Conservation (phyloP, 2,329 filamentous ascomycete genomes). For the Aspergillus latus region DNA sequence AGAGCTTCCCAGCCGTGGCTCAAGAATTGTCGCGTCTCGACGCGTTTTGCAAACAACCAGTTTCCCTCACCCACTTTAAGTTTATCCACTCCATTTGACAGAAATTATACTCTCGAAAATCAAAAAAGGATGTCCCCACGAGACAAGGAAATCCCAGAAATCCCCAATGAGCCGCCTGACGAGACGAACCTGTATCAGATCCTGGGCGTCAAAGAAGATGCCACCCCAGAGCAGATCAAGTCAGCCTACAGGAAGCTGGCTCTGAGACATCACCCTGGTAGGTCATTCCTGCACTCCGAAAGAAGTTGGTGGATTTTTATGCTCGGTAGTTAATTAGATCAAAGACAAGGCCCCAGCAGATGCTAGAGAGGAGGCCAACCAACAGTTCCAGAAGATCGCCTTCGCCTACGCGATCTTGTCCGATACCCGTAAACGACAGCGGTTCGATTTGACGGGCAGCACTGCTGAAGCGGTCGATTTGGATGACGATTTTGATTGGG, state of each 20-base stretch:
- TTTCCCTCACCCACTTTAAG: background rate
- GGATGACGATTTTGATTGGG: conserved; percentile 83
- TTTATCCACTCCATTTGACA: background rate
- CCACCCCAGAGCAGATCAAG: conserved; percentile 78
- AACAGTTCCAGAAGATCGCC: conserved; percentile 83
- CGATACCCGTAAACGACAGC: conserved; percentile 73
- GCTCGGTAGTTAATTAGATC: conserved; percentile 18
- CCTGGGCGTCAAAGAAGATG: conserved; percentile 68
- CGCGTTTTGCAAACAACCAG: conserved; percentile 19
- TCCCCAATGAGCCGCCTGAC: conserved; percentile 20
- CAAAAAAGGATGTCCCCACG: conserved; percentile 8
- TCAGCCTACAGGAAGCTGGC: conserved; percentile 88
- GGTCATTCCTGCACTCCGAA: too few species aligned
- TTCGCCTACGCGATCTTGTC: conserved; percentile 94
- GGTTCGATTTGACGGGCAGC: conserved; percentile 87
- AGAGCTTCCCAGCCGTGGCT: conserved; percentile 10
- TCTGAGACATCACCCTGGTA: conserved; percentile 82
- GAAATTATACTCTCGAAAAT: background rate
- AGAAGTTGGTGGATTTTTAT: too few species aligned
- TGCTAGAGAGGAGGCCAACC: conserved; percentile 70
- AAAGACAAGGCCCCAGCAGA: conserved; percentile 73
- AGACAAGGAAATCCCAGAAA: conserved; percentile 8
- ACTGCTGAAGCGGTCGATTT: conserved; percentile 75
- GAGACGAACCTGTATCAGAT: conserved; percentile 68
- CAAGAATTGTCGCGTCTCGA: conserved; percentile 22